These are phyloP conservation scores for Aristolochia contorta DNA, from an alignment of 164 flowering plant genomes.

Conservation along the genomic window DNA sequence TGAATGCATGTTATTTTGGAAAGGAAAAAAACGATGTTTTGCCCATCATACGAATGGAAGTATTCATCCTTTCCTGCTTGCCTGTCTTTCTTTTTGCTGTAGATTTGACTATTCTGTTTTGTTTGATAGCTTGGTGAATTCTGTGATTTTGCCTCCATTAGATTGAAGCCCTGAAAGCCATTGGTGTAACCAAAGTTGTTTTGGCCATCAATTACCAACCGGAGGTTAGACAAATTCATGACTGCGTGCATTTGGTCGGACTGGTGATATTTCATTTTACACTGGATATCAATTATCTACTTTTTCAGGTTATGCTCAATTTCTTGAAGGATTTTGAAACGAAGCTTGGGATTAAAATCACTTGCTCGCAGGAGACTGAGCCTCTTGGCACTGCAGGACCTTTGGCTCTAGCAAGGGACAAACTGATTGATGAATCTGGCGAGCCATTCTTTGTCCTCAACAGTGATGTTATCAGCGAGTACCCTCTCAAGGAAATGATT, in stretches of 20 bases:
- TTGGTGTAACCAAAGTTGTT: slow-evolving; percentile 93
- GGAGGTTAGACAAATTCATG: slow-evolving; percentile 43
- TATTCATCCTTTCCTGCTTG: too few species aligned
- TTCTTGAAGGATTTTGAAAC: slow-evolving; percentile 86
- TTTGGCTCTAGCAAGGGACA: slow-evolving; percentile 89
- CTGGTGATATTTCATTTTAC: too few species aligned
- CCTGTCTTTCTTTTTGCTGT: too few species aligned
- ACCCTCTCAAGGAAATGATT: slow-evolving; percentile 84
- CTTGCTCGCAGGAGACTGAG: slow-evolving; percentile 94
- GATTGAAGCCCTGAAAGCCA: slow-evolving; percentile 91
- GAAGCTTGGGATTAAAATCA: slow-evolving; percentile 81
- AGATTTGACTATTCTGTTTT: too few species aligned
- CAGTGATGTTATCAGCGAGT: slow-evolving; percentile 98
- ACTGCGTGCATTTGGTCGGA: background rate
- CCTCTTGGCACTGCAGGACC: slow-evolving; percentile 99
- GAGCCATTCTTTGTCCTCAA: slow-evolving; percentile 96
- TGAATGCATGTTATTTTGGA: too few species aligned
- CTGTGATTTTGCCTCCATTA: slow-evolving; percentile 11
- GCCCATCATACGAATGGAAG: too few species aligned
- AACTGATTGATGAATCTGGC: slow-evolving; percentile 72
- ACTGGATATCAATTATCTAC: too few species aligned
- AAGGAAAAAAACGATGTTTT: too few species aligned
- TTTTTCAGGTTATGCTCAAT: slow-evolving; percentile 79
- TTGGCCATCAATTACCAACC: slow-evolving; percentile 97
- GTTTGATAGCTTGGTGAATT: background rate